Percentiles rank a stretch among this genome's conserved stretches.
Evolutionary conservation across 2,329 filamentous ascomycete species (phyloP).

Genomic region (Colletotrichum truncatum): DNA sequence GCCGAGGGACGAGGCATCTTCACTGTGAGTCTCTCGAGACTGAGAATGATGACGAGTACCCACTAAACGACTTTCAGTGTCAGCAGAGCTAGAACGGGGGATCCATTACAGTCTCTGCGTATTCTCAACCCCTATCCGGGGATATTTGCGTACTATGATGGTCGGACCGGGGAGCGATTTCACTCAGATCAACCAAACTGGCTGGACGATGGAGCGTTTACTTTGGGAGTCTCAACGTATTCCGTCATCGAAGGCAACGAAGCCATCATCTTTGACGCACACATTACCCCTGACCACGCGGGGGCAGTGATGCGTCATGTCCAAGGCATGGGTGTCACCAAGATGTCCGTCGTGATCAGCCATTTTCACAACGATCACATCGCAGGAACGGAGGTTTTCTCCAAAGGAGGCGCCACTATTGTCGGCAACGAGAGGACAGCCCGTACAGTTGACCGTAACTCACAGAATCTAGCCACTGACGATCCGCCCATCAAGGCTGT

Average conservation of each 20-base stretch:
- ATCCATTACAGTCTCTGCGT: constrained; percentile 19
- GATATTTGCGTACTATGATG: constrained; percentile 31
- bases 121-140: constrained; percentile 25
- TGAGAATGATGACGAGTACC: neutral
- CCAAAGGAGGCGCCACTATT: constrained; percentile 21
- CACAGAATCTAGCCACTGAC: constrained; percentile 14
- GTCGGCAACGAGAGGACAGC: constrained; percentile 19
- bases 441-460: neutral
- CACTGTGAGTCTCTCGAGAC: neutral
- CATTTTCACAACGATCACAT: constrained; percentile 30
- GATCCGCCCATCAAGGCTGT: constrained; percentile 23
- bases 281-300: constrained; percentile 29
- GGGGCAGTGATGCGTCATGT: constrained; percentile 29
- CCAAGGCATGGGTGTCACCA: constrained; percentile 16
- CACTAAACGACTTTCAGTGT: neutral
- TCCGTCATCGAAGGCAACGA: constrained; percentile 28
- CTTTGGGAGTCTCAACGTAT: constrained; percentile 27
- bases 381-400: constrained; percentile 17
- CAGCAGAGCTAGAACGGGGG: constrained; percentile 7
- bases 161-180: constrained; percentile 27
- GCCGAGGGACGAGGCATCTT: neutral
- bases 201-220: constrained; percentile 32
- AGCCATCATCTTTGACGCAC: constrained; percentile 29
- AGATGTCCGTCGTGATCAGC: constrained; percentile 26
- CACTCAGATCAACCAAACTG: constrained; percentile 31